A percentile compares a stretch with the other conserved stretches of the same genome.
Evolutionary conservation across 352 stramenopile genomes (phyloP).

Genomic region (Pythium graminicola): DNA sequence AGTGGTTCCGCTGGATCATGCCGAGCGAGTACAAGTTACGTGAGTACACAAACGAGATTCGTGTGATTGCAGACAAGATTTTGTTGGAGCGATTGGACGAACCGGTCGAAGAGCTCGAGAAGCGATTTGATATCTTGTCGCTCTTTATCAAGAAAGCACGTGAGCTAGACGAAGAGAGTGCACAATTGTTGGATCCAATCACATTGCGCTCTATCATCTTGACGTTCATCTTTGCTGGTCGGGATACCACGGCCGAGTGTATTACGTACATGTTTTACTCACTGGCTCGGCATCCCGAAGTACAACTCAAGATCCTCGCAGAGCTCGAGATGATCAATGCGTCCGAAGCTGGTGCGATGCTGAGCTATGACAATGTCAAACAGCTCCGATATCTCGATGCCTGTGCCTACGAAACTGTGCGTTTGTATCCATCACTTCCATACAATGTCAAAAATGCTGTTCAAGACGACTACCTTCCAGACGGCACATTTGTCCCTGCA

Average conservation of each 20-base stretch:
- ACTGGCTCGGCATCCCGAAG: conserved; percentile 45
- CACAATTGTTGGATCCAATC: conserved; percentile 18
- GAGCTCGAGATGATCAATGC: conserved; percentile 28
- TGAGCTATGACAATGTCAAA: conserved; percentile 57
- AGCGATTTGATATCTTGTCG: conserved; percentile 41
- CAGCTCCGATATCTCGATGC: conserved; percentile 59
- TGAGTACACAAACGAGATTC: conserved; percentile 90
- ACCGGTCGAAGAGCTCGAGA: conserved; percentile 21
- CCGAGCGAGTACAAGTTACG: conserved; percentile 82
- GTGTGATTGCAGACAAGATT: conserved; percentile 41
- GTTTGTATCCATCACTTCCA: conserved; percentile 69
- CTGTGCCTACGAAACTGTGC: conserved; percentile 61
- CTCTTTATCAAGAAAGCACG: conserved; percentile 51
- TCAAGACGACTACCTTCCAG: conserved; percentile 53
- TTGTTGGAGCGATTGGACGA: conserved; percentile 35
- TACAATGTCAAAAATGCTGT: conserved; percentile 67
- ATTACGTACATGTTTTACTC: conserved; percentile 77
- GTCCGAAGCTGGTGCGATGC: neutral
- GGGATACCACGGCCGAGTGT: conserved; percentile 69
- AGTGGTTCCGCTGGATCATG: conserved; percentile 48
- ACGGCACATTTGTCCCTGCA: conserved; percentile 62
- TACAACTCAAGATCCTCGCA: conserved; percentile 52
- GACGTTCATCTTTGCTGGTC: conserved; percentile 80
- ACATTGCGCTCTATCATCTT: conserved; percentile 63
- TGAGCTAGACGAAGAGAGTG: conserved; percentile 30